A percentile compares a stretch with the other conserved stretches of the same genome.
These are phyloP conservation scores for Meredithiella fracta DNA, from an alignment of 2,329 filamentous ascomycete genomes.

Conservation along the genomic window DNA sequence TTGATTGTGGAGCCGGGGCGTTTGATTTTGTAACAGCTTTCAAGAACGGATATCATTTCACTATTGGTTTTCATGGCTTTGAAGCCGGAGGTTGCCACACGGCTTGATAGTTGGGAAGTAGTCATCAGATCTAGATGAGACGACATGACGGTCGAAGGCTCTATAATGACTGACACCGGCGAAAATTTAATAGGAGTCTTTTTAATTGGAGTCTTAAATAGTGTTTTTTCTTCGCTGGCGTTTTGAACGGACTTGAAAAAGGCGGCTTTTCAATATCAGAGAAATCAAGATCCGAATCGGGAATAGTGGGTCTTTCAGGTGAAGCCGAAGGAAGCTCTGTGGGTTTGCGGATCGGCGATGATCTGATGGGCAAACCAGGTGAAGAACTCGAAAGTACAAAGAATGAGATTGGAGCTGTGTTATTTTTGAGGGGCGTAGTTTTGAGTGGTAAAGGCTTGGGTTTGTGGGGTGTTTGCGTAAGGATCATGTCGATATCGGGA, in stretches of 20 bases:
- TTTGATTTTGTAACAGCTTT: slow-evolving; percentile 51
- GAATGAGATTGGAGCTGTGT: not conserved
- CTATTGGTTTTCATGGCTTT: slow-evolving; percentile 52
- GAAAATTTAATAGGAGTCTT: not conserved
- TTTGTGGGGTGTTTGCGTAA: not conserved
- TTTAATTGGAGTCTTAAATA: not conserved
- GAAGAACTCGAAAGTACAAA: not conserved
- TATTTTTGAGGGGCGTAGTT: not conserved
- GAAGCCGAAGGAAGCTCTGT: not conserved
- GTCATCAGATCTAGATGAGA: slow-evolving; percentile 47
- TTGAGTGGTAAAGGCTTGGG: not conserved
- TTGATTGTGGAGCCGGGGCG: slow-evolving; percentile 17
- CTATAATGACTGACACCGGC: no score
- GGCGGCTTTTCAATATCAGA: not conserved
- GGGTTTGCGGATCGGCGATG: slow-evolving; percentile 4
- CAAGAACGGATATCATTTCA: slow-evolving; percentile 52
- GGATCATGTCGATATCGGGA: slow-evolving; percentile 4
- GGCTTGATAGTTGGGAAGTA: slow-evolving; percentile 43
- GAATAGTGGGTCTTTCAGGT: not conserved
- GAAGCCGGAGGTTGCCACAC: slow-evolving; percentile 51
- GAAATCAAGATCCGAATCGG: not conserved
- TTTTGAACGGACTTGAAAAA: not conserved
- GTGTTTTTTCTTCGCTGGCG: not conserved
- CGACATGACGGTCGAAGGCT: not conserved
- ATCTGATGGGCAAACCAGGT: slow-evolving; percentile 6